These are phyloP conservation scores for Candida nanaspora DNA, from an alignment of 805 yeast species.

Conservation along the genomic window DNA sequence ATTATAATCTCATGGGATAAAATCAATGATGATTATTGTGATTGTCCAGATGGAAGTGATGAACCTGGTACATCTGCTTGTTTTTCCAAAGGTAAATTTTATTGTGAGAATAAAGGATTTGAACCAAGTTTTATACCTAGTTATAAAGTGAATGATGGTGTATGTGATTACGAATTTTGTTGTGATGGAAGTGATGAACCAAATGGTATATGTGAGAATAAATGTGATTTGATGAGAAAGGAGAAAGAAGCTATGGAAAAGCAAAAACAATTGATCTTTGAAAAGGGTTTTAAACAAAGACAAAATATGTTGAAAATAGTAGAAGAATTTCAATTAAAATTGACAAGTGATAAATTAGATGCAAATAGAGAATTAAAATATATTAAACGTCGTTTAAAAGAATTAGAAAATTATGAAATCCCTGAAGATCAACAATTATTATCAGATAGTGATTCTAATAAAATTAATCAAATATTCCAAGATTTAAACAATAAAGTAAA, in stretches of 20 bases:
- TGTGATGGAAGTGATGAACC: slow-evolving; percentile 94
- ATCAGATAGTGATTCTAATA: neutral
- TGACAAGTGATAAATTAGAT: slow-evolving; percentile 1
- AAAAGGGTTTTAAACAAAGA: slow-evolving; percentile 30
- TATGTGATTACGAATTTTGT: slow-evolving; percentile 82
- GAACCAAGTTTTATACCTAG: slow-evolving; percentile 55
- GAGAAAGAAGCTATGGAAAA: slow-evolving; percentile 22
- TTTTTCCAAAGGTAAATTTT: slow-evolving; percentile 39
- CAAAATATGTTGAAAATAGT: slow-evolving; percentile 16
- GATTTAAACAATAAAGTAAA: slow-evolving; percentile 2
- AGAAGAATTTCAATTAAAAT: too few relatives aligned
- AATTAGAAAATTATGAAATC: slow-evolving; percentile 2
- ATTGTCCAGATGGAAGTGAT: slow-evolving; percentile 96
- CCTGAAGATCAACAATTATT: neutral
- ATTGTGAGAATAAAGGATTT: slow-evolving; percentile 73
- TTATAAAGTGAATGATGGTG: slow-evolving; percentile 76
- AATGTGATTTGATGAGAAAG: slow-evolving; percentile 43
- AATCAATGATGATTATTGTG: slow-evolving; percentile 87
- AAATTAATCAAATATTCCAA: neutral
- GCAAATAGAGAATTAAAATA: slow-evolving; percentile 7
- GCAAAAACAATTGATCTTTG: slow-evolving; percentile 14
- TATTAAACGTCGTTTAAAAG: slow-evolving; percentile 21
- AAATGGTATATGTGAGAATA: slow-evolving; percentile 42
- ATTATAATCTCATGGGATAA: slow-evolving; percentile 51
- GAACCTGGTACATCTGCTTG: slow-evolving; percentile 96